Evolutionary conservation across 495 filamentous ascomycete species (phyloP).

Genomic region (Alectoria sarmentosa): DNA sequence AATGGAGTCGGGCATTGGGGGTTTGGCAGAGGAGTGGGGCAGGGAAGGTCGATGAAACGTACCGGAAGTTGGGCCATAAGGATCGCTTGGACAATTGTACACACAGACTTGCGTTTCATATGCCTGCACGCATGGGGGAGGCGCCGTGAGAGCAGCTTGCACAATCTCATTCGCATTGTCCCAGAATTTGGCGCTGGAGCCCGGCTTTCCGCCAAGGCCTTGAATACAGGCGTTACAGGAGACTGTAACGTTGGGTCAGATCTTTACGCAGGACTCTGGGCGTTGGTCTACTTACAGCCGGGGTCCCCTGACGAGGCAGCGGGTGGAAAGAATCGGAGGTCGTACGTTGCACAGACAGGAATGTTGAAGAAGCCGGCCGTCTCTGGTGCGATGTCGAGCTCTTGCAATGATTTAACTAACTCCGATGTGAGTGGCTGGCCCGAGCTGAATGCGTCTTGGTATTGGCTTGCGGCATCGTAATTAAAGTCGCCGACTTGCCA

Average conservation of each 20-base stretch:
- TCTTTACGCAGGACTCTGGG: too few relatives aligned
- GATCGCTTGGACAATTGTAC: neutral
- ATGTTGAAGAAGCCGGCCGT: conserved; percentile 24
- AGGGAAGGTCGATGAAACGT: neutral
- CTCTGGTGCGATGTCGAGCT: conserved; percentile 2
- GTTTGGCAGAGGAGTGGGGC: too few relatives aligned
- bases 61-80: neutral
- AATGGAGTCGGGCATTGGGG: too few relatives aligned
- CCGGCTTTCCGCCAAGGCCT: neutral
- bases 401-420: neutral
- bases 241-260: neutral
- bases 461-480: conserved; percentile 15
- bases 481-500: conserved; percentile 18
- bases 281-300: neutral
- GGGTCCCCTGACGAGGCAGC: neutral
- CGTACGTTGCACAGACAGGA: conserved; percentile 19
- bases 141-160: neutral
- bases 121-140: neutral
- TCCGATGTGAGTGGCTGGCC: neutral
- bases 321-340: conserved; percentile 18
- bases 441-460: conserved; percentile 5
- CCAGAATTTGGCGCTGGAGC: neutral
- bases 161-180: neutral
- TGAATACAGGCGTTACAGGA: neutral
- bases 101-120: neutral